Evolutionary conservation across 345 rosid species (phyloP).

Genomic region (Eucalyptus pauciflora): DNA sequence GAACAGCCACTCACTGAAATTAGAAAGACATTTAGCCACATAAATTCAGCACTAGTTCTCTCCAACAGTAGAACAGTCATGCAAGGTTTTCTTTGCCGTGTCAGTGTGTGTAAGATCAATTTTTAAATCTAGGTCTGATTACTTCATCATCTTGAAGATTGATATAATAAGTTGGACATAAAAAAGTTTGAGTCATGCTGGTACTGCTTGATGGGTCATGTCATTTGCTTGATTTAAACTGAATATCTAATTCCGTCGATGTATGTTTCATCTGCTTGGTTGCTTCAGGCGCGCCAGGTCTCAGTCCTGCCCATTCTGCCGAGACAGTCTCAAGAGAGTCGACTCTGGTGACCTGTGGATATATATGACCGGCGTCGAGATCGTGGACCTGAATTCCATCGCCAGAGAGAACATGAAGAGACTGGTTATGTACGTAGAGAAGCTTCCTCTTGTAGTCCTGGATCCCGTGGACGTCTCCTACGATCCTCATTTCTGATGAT

Average conservation of each 20-base stretch:
- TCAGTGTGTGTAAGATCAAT: background rate
- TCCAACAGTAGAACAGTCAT: background rate
- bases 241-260: background rate
- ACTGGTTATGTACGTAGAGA: constrained; percentile 44
- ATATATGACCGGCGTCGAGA: too few species aligned
- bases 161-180: background rate
- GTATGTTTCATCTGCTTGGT: background rate
- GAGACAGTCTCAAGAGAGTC: constrained; percentile 66
- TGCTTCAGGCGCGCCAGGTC: too few species aligned
- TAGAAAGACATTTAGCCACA: background rate
- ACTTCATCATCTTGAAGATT: background rate
- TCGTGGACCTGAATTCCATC: constrained; percentile 35
- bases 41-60: background rate
- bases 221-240: background rate
- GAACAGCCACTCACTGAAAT: background rate
- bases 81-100: background rate
- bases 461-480: constrained; percentile 27
- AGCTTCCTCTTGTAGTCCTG: constrained; percentile 47
- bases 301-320: constrained; percentile 45
- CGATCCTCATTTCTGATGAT: constrained; percentile 25
- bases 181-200: background rate
- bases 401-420: constrained; percentile 58
- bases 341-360: constrained; percentile 46
- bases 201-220: background rate
- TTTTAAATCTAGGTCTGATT: background rate